These are phyloP conservation scores for Zea luxurians DNA, from an alignment of 176 grass and related monocot genomes.

Conservation along the genomic window DNA sequence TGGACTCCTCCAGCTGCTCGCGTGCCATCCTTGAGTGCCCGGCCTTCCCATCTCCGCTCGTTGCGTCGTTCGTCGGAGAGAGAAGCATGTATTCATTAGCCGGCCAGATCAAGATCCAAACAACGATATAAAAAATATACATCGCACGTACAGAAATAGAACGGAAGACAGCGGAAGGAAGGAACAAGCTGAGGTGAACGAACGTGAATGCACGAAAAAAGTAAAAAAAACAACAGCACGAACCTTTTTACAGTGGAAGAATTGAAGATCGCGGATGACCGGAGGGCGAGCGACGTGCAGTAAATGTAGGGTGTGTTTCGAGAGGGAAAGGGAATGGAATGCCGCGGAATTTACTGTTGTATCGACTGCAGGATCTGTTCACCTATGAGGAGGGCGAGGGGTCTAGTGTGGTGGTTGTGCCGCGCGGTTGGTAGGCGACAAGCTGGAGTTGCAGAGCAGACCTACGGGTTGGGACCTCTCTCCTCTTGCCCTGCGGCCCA, in stretches of 20 bases:
- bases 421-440: slow-evolving; percentile 26
- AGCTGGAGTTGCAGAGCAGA: slow-evolving; percentile 27
- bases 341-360: slow-evolving; percentile 50
- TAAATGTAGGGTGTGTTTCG: slow-evolving; percentile 47
- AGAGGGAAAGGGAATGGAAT: slow-evolving; percentile 16
- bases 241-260: slow-evolving; percentile 31
- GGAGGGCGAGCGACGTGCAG: slow-evolving; percentile 28
- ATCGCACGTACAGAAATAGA: slow-evolving; percentile 19
- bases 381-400: not conserved
- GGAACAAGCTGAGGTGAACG: not conserved
- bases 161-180: slow-evolving; percentile 16
- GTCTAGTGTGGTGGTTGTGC: slow-evolving; percentile 41
- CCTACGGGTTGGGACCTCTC: not conserved
- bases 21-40: slow-evolving; percentile 40
- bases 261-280: slow-evolving; percentile 35
- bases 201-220: not conserved
- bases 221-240: slow-evolving; percentile 2
- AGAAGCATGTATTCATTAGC: slow-evolving; percentile 1
- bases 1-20: slow-evolving; percentile 73
- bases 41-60: slow-evolving; percentile 28
- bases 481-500: not conserved
- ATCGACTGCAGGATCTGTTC: slow-evolving; percentile 29
- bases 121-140: not conserved
- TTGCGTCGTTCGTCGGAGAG: slow-evolving; percentile 1
- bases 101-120: slow-evolving; percentile 55